Base-by-base conservation (phyloP, 2,329 filamentous ascomycete species). In the Aureobasidium sp. region DNA sequence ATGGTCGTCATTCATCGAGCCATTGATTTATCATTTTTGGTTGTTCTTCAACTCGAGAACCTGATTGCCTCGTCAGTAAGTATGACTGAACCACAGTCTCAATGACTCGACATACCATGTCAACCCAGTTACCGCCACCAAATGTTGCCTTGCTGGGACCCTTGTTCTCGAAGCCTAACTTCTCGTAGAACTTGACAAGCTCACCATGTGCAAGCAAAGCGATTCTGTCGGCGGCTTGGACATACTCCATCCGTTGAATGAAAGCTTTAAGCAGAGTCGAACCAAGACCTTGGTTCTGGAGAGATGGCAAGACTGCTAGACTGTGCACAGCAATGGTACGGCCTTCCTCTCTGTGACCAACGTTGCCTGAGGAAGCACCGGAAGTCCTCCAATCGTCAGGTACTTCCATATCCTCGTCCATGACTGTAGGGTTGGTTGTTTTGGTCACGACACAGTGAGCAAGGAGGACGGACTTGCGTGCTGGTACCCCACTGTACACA, bases 321-420 rank as follows among this genome's bases (percentile, higher is more conserved):
- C 89, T 93, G 75, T 97, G 92, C 55, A 96, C 77, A 61, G 86
- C 90, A 61, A 96, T 81, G 0, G 90, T 95, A 47, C 85, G 77
- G 43, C 91, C 91, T 17, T 79, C 77, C 63, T 90, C 84, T 68
- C 88, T 84, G 73, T 96, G 90, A 36, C 90, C 90, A 7, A 68
- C 71, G 4, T 50, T 43, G 51, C 27, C 26, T 2, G 29, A 24
- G 7, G n/a, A 17, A 43, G 47, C 17, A 46, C 29, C n/a, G 3
- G 62, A 53, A 34, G 71, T 72, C 9, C 80, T 78, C 87, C 88
- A 93, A 71, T 88, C 82, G 43, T 78, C 73, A 0, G 91, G 90
- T 46, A 87, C 80, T 26, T 80, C 82, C 90, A 96, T 96, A 66
- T 90, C 85, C 7, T 80, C 80, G 69, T 96, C 91, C 1, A 86